Conservation (phyloP, 345 rosid genomes). For the Hibiscus mutabilis region DNA sequence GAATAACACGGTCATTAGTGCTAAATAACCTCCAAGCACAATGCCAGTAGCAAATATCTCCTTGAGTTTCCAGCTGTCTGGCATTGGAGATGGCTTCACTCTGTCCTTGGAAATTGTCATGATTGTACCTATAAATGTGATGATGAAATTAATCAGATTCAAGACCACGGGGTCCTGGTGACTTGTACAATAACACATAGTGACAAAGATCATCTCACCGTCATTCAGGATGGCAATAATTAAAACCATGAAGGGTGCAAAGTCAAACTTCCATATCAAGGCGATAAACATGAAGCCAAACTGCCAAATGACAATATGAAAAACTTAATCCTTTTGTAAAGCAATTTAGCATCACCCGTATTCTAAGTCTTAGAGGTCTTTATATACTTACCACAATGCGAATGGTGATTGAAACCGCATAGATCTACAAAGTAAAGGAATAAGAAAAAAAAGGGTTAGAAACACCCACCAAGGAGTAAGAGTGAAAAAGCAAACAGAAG, state of each 20-base stretch:
- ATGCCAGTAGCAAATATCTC: not conserved
- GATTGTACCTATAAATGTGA: too few relatives aligned
- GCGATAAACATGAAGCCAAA: constrained; percentile 86
- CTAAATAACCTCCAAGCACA: not conserved
- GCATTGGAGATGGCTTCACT: not conserved
- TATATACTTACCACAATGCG: constrained; percentile 52
- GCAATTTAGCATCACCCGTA: too few relatives aligned
- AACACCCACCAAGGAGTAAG: too few relatives aligned
- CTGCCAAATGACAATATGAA: constrained; percentile 31
- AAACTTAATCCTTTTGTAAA: too few relatives aligned
- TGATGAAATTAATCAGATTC: constrained; percentile 8
- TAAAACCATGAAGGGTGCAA: not conserved
- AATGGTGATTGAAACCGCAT: too few relatives aligned
- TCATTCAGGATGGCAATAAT: constrained; percentile 79
- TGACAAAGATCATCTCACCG: constrained; percentile 39
- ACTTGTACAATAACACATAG: too few relatives aligned
- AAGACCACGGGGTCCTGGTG: not conserved
- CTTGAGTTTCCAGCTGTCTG: not conserved
- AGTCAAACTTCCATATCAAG: constrained; percentile 1
- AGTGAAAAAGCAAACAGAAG: too few relatives aligned
- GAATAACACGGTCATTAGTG: not conserved
- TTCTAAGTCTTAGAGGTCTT: not conserved
- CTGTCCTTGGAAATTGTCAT: too few relatives aligned
- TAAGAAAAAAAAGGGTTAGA: too few relatives aligned
- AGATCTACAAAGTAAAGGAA: not conserved